Evolutionary conservation across 2,329 filamentous ascomycete species (phyloP).

Genomic region (Ascochyta lentis): DNA sequence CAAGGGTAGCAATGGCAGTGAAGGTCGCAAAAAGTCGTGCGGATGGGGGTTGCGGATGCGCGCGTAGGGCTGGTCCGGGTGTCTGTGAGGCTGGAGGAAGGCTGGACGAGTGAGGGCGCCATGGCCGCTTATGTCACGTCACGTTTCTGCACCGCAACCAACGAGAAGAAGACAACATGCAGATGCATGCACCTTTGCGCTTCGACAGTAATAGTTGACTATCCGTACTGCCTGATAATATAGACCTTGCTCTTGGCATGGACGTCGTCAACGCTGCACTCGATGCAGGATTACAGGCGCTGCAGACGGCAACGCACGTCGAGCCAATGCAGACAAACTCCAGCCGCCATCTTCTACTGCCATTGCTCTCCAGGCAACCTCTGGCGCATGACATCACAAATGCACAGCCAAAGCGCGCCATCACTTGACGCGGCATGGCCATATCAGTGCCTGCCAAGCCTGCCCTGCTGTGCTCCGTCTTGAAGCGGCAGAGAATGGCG

Average conservation of each 20-base stretch:
- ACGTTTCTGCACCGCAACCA: conserved; percentile 1
- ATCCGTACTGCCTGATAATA: background rate
- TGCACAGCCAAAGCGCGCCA: conserved; percentile 13
- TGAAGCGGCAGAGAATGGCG: conserved; percentile 2
- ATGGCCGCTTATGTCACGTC: conserved; percentile 12
- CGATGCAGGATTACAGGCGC: background rate
- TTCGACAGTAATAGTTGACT: background rate
- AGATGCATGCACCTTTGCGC: background rate
- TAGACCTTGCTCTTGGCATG: background rate
- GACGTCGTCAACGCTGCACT: background rate
- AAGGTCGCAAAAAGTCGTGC: conserved; percentile 21
- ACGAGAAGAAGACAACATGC: background rate
- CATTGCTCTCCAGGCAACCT: background rate
- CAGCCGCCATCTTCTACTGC: background rate
- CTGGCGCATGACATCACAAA: conserved; percentile 14
- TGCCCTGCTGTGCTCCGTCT: conserved; percentile 17
- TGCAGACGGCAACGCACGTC: background rate
- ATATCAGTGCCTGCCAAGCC: conserved; percentile 28
- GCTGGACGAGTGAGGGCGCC: conserved; percentile 1
- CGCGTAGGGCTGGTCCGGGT: conserved; percentile 24
- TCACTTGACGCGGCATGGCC: conserved; percentile 15
- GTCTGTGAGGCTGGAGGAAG: conserved; percentile 13
- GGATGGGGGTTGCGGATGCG: conserved; percentile 33
- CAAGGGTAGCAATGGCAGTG: conserved; percentile 32
- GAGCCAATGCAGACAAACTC: background rate